Base-by-base conservation (phyloP, 345 rosid genomes). In the Orychophragmus violaceus region DNA sequence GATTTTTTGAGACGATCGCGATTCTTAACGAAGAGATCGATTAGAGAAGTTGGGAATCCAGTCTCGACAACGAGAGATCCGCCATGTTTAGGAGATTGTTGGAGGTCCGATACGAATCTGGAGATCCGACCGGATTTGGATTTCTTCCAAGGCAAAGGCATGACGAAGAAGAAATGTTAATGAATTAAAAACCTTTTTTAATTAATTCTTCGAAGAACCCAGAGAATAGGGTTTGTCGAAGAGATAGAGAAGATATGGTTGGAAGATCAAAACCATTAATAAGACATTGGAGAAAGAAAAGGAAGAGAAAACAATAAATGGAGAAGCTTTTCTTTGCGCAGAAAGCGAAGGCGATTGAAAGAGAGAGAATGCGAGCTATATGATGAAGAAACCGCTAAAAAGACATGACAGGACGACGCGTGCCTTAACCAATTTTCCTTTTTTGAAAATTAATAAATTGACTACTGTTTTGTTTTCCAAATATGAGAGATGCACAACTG, bases 141-240 rank as follows among this genome's bases (percentile, higher is more conserved):
- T 60, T 89, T 92, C 70, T 86, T 92, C 95, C 97, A 89, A 30
- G 85, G 91, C 22, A 87, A 77, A 68, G 83, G 86, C 98, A 91
- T 91, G 76, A 14, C 45, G 45, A 39, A 14, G 6, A 39, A 5
- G 45, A 39, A 17, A 39, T n/a, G n/a, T n/a, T n/a, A n/a, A n/a
- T n/a, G n/a, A 30, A 50, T 7, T 18, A 69, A 25, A 29, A 5
- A 33, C 9, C 6, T 6, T 52, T 23, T 17, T 19, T n/a, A 0
- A 1, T 59, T 7, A 56, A 3, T 28, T 59, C 71, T 65, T 5
- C 62, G 50, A 66, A 73, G 68, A 59, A 73, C 68, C 77, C 72
- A 59, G 58, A 60, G 17, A 50, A 59, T 14, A 73, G 71, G 77
- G 67, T 73, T 66, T 59, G 71, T 66, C 49, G 67, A 59, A 73